Conservation (phyloP, 129 eudicot genomes). For the Saussurea involucrata region DNA sequence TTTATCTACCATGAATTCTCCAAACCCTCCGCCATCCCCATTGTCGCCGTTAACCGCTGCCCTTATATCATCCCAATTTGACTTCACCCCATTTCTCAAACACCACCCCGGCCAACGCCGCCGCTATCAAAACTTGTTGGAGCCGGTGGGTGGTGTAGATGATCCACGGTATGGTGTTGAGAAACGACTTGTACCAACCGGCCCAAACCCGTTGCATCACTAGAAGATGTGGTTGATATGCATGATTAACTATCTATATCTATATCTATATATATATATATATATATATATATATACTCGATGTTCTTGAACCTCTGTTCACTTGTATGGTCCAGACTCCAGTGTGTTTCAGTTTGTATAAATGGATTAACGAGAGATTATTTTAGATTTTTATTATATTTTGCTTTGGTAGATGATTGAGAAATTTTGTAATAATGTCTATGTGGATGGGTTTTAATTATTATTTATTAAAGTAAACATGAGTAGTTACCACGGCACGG, state of each 20-base stretch:
- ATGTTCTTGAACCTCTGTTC: constrained; percentile 22
- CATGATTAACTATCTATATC: neutral
- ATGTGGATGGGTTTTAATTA: constrained; percentile 8
- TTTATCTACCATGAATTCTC: constrained; percentile 2
- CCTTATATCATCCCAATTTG: constrained; percentile 12
- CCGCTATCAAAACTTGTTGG: neutral
- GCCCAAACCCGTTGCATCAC: constrained; percentile 40
- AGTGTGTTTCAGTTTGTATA: constrained; percentile 24
- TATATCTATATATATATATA: no score
- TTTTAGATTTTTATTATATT: neutral
- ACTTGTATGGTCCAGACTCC: constrained; percentile 15
- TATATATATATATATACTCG: neutral
- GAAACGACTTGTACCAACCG: constrained; percentile 31
- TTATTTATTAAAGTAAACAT: constrained; percentile 7
- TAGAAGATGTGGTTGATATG: constrained; percentile 13
- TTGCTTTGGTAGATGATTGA: constrained; percentile 7
- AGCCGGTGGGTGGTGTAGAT: neutral
- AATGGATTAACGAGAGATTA: constrained; percentile 9
- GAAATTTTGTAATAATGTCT: neutral
- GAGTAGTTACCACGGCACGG: constrained; percentile 32
- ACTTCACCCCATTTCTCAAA: constrained; percentile 26
- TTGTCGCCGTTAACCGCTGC: neutral
- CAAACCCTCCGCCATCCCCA: neutral
- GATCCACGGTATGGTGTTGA: constrained; percentile 34
- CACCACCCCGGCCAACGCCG: constrained; percentile 6